Evolutionary conservation across 148 eudicot genomes (phyloP).

Genomic region (Fagopyrum tataricum): DNA sequence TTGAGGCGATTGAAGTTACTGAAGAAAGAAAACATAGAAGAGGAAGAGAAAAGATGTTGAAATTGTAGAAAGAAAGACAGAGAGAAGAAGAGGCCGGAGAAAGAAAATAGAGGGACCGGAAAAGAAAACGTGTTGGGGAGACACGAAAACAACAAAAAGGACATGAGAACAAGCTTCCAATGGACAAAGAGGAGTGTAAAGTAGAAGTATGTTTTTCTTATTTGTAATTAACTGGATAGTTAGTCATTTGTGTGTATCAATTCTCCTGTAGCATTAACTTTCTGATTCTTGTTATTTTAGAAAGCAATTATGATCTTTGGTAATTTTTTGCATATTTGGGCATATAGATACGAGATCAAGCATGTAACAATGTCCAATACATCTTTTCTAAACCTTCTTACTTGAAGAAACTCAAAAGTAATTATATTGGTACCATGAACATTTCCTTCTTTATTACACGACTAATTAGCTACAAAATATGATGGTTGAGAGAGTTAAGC

Average conservation of each 20-base stretch:
- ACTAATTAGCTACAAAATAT: too few species aligned
- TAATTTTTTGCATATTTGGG: too few species aligned
- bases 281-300: slow-evolving; percentile 11
- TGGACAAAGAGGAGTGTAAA: slow-evolving; percentile 38
- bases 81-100: slow-evolving; percentile 80
- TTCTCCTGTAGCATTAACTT: slow-evolving; percentile 18
- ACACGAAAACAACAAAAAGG: slow-evolving; percentile 43
- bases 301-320: too few species aligned
- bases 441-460: too few species aligned
- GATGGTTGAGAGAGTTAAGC: too few species aligned
- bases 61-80: slow-evolving; percentile 57
- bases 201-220: slow-evolving; percentile 26
- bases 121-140: slow-evolving; percentile 63
- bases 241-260: not conserved
- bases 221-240: not conserved
- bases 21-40: slow-evolving; percentile 61
- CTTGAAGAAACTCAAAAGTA: too few species aligned
- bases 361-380: too few species aligned
- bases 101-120: slow-evolving; percentile 68
- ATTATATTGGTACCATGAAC: too few species aligned
- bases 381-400: too few species aligned
- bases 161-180: slow-evolving; percentile 43
- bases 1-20: slow-evolving; percentile 51
- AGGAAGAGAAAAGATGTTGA: slow-evolving; percentile 68
- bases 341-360: too few species aligned